Percentiles rank a stretch among this genome's conserved stretches.
Evolutionary conservation across 768 basidiomycete species (phyloP).

Genomic region (Termitomyces sp.): DNA sequence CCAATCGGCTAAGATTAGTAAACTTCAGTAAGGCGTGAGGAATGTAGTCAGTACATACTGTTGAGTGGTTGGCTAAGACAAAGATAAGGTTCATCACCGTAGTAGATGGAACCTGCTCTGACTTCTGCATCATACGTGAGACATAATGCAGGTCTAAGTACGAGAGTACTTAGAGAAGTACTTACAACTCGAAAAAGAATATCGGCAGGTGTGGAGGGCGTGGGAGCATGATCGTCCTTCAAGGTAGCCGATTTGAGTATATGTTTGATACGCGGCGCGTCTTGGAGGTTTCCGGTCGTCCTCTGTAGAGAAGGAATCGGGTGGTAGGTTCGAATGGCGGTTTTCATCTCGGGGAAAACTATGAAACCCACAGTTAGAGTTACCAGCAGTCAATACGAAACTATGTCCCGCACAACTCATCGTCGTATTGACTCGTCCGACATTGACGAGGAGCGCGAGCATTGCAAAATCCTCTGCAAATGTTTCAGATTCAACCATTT

Average conservation of each 20-base stretch:
- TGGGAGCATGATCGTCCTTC: conserved; percentile 38
- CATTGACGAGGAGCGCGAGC: conserved; percentile 68
- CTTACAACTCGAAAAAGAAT: conserved; percentile 51
- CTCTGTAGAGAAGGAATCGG: conserved; percentile 69
- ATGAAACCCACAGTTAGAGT: conserved; percentile 1
- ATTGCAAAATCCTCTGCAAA: conserved; percentile 72
- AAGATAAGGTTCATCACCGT: conserved; percentile 69
- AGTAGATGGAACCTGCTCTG: conserved; percentile 56
- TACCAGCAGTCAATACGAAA: conserved; percentile 2
- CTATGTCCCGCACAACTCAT: conserved; percentile 62
- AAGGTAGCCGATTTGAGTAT: conserved; percentile 57
- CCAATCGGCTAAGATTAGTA: conserved; percentile 49
- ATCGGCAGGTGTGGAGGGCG: conserved; percentile 51
- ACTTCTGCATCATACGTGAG: conserved; percentile 26
- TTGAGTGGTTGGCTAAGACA: conserved; percentile 56
- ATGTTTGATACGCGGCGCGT: conserved; percentile 75
- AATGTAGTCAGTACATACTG: conserved; percentile 29
- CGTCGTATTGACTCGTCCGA: conserved; percentile 78
- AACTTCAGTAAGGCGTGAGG: conserved; percentile 3
- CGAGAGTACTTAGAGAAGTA: conserved; percentile 9
- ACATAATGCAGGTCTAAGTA: not conserved
- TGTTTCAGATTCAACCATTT: conserved; percentile 51
- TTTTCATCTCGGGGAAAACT: conserved; percentile 83
- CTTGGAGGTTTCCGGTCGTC: conserved; percentile 66
- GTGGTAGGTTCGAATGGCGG: conserved; percentile 71